Percentiles rank a stretch among this genome's conserved stretches.
phyloP scores from a whole-genome alignment of 352 stramenopile species.

The Phytopythium kandeliae region DNA sequence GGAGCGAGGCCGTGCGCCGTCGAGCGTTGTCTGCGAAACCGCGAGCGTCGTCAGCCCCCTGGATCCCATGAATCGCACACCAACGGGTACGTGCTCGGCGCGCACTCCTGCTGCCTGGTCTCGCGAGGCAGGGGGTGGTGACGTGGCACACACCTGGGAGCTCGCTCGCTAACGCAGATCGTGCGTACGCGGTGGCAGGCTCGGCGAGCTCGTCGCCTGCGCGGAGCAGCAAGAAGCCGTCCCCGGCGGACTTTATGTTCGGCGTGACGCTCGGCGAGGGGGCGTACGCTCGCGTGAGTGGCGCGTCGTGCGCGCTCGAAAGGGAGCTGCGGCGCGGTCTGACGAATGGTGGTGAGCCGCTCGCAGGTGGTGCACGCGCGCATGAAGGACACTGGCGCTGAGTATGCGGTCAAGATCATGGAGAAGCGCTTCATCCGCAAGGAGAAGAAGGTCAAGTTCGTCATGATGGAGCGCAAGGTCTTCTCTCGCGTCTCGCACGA shows the following conservation, averaged over 20 bases:
- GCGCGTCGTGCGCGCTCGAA: too few species aligned
- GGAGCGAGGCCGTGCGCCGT: too few species aligned
- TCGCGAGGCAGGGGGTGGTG: too few species aligned
- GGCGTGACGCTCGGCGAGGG: slow-evolving; percentile 83
- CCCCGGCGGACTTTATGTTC: slow-evolving; percentile 87
- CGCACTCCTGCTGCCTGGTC: too few species aligned
- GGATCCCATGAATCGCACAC: slow-evolving; percentile 6
- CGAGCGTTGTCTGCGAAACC: too few species aligned
- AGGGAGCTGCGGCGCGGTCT: too few species aligned
- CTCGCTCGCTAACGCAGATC: too few species aligned
- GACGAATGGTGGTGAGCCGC: not conserved
- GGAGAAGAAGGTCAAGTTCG: slow-evolving; percentile 90
- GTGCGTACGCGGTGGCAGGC: not conserved
- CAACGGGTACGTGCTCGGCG: not conserved
- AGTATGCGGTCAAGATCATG: slow-evolving; percentile 92
- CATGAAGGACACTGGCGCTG: slow-evolving; percentile 82
- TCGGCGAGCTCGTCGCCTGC: slow-evolving; percentile 19
- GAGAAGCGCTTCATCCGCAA: slow-evolving; percentile 89
- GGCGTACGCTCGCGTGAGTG: slow-evolving; percentile 72
- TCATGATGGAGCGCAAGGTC: slow-evolving; percentile 90
- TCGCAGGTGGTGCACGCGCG: slow-evolving; percentile 73
- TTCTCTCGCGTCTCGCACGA: slow-evolving; percentile 87
- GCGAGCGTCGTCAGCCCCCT: too few species aligned
- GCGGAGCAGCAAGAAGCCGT: slow-evolving; percentile 63
- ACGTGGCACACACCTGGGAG: too few species aligned